A percentile compares a stretch with the other conserved stretches of the same genome.
Evolutionary conservation across 495 filamentous ascomycete genomes (phyloP).

Genomic region (Penicillium waksmanii): DNA sequence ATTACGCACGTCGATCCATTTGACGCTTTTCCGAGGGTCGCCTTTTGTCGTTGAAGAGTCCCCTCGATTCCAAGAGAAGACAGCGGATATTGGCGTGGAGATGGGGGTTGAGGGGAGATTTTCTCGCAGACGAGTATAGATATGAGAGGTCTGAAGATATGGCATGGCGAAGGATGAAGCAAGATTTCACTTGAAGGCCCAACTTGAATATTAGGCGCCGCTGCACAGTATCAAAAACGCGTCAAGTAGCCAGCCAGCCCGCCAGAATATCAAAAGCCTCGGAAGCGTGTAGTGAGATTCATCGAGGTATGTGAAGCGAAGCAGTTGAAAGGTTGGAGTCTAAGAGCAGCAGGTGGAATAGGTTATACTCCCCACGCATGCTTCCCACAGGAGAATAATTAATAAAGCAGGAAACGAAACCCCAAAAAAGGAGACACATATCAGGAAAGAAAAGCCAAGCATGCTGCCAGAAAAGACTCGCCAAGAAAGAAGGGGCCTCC

Average conservation of each 20-base stretch:
- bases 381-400: background rate
- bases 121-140: conserved; percentile 41
- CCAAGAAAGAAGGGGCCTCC: conserved; percentile 30
- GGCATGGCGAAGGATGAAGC: conserved; percentile 22
- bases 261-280: background rate
- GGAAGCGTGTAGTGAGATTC: background rate
- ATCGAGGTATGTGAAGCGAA: background rate
- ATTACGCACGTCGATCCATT: conserved; percentile 70
- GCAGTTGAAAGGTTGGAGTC: background rate
- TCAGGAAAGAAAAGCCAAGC: background rate
- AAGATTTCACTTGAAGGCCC: background rate
- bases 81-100: conserved; percentile 15
- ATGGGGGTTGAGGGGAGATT: conserved; percentile 7
- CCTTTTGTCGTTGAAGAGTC: conserved; percentile 33
- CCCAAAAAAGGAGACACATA: background rate
- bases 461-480: conserved; percentile 5
- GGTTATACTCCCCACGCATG: background rate
- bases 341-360: background rate
- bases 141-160: conserved; percentile 24
- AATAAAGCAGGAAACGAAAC: background rate
- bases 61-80: conserved; percentile 37
- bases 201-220: background rate
- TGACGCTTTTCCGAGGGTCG: conserved; percentile 61
- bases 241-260: background rate
- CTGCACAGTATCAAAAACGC: background rate